phyloP scores from a whole-genome alignment of 768 basidiomycete genomes.

The Clitopilus passeckerianus region DNA sequence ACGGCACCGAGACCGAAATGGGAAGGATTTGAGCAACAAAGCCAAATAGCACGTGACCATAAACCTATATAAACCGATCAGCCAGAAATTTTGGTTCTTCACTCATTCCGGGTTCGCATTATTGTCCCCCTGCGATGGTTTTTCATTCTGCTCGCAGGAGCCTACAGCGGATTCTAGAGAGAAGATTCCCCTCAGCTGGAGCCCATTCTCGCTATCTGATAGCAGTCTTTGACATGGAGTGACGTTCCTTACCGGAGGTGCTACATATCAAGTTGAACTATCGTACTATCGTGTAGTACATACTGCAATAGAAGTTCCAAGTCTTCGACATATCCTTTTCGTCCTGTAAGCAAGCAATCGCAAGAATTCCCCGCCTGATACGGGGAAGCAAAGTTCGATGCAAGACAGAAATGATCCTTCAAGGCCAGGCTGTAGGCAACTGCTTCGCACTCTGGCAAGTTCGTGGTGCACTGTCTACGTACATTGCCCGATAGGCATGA shows the following conservation, averaged over 20 bases:
- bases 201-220: conserved; percentile 20
- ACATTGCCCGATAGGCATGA: no score
- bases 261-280: conserved; percentile 12
- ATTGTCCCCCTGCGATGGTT: conserved; percentile 30
- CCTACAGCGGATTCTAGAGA: conserved; percentile 26
- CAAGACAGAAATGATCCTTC: no score
- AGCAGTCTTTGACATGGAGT: conserved; percentile 20
- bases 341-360: neutral
- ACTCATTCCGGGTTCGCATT: conserved; percentile 28
- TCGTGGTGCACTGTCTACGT: no score
- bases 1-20: neutral
- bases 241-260: conserved; percentile 31
- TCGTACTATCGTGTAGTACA: neutral
- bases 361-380: no score
- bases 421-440: no score
- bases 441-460: no score
- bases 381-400: no score
- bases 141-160: conserved; percentile 25
- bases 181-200: conserved; percentile 26
- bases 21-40: conserved; percentile 4
- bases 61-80: conserved; percentile 4
- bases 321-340: neutral
- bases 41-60: conserved; percentile 10
- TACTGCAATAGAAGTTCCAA: neutral
- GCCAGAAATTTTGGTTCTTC: conserved; percentile 9